A percentile compares a stretch with the other conserved stretches of the same genome.
Evolutionary conservation across 768 basidiomycete species (phyloP).

Genomic region (Naganishia onofrii): DNA sequence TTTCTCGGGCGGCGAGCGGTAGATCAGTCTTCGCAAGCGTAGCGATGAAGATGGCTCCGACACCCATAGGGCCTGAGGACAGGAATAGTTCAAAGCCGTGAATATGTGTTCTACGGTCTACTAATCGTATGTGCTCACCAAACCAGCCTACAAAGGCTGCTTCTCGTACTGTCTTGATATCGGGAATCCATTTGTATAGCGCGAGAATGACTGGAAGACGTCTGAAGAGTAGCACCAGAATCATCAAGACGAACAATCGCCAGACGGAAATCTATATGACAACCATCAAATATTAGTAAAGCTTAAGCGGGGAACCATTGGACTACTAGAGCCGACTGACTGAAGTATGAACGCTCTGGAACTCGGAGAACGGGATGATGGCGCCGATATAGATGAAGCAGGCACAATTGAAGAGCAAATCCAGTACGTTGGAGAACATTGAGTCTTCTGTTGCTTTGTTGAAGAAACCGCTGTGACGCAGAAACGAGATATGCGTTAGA

Average conservation of each 20-base stretch:
- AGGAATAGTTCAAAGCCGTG: background rate
- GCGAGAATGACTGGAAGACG: slow-evolving; percentile 79
- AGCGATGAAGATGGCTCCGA: slow-evolving; percentile 88
- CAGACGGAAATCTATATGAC: slow-evolving; percentile 63
- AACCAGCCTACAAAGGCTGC: slow-evolving; percentile 94
- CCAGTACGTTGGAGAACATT: slow-evolving; percentile 89
- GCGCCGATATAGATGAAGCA: slow-evolving; percentile 93
- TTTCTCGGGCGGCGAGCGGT: slow-evolving; percentile 39
- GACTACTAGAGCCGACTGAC: slow-evolving; percentile 27
- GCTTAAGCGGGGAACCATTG: background rate
- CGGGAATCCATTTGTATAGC: slow-evolving; percentile 88
- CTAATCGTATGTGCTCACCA: slow-evolving; percentile 68
- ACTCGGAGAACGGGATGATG: slow-evolving; percentile 89
- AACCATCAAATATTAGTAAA: background rate
- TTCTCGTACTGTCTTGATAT: slow-evolving; percentile 89
- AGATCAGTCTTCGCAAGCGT: slow-evolving; percentile 51
- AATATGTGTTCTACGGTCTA: slow-evolving; percentile 19
- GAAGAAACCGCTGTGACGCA: slow-evolving; percentile 48
- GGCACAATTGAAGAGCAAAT: slow-evolving; percentile 90
- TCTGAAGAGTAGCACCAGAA: slow-evolving; percentile 76
- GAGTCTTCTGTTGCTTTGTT: slow-evolving; percentile 84
- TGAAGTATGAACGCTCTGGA: slow-evolving; percentile 64
- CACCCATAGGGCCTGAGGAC: slow-evolving; percentile 68
- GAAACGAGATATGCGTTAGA: background rate
- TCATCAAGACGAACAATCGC: slow-evolving; percentile 77